Evolutionary conservation across 306 rosid species (phyloP).

Genomic region (Pterocarpus macrocarpus): DNA sequence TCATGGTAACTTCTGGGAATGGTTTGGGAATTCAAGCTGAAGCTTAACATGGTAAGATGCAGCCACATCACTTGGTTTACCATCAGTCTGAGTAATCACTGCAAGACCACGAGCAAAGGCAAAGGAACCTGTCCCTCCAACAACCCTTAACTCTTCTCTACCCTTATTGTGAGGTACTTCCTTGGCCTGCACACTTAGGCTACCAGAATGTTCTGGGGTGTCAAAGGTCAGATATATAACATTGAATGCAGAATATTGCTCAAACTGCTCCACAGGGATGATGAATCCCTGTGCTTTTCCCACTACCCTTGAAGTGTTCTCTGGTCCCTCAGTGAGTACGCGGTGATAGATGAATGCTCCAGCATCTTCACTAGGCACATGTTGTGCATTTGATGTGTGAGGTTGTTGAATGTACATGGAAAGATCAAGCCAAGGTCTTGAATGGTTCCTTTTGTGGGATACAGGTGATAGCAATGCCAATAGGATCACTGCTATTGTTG

Average conservation of each 20-base stretch:
- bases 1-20: constrained; percentile 25
- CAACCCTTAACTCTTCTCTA: constrained; percentile 59
- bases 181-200: constrained; percentile 69
- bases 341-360: constrained; percentile 73
- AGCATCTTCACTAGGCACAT: constrained; percentile 26
- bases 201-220: constrained; percentile 69
- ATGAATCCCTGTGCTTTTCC: constrained; percentile 84
- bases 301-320: constrained; percentile 69
- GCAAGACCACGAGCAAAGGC: constrained; percentile 92
- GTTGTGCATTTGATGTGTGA: constrained; percentile 42
- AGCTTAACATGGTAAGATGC: constrained; percentile 69
- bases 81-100: constrained; percentile 55
- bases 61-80: constrained; percentile 30
- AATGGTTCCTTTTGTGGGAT: constrained; percentile 53
- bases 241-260: constrained; percentile 66
- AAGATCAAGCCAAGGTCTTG: constrained; percentile 67
- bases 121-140: constrained; percentile 90
- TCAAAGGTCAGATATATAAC: constrained; percentile 77
- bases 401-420: constrained; percentile 85
- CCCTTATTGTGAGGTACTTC: constrained; percentile 48
- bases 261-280: constrained; percentile 67
- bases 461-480: constrained; percentile 73
- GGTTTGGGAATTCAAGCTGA: constrained; percentile 58
- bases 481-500: constrained; percentile 68
- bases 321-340: constrained; percentile 74